Evolutionary conservation across 768 basidiomycete genomes (phyloP), one percentile per base, ranked within the genome.

Genomic region (Polyporus arcularius): DNA sequence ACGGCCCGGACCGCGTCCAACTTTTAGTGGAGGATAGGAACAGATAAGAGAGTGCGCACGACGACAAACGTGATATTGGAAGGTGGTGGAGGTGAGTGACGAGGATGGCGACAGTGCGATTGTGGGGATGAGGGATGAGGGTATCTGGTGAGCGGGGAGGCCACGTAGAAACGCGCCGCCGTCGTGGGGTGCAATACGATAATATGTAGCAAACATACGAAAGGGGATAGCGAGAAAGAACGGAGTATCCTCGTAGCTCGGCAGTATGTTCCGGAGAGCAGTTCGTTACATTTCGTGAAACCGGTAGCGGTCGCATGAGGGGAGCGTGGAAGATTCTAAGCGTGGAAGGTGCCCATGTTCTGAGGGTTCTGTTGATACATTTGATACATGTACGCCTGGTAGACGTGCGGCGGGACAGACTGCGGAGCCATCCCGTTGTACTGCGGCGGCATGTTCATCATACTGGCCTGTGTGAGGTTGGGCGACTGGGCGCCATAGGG

Each of bases 361-460:
- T 84, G 83, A 21, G 86, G 84, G 65, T 83, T 86, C 75, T 89
- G 75, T 71, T 89, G 89, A 75, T 92, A 92, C 72, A 89, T 79
- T 75, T 88, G 87, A 71, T 91, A 91, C 89, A 92, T 87, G 78
- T 92, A 92, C 59, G 86, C 82, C 74, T 89, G 86, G 72, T 92
- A 92, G 63, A 88, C 73, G 68, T 90, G 88, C 63, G 87, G 82
- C 10, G 87, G 80, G 48, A 85, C 76, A 60, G 85, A 82, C 63
- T 86, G 81, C 39, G 78, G 79, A 21, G 81, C 71, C 77, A 87
- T 80, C 55, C 79, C 81, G 62, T 78, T 80, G 72, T 89, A 92
- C 43, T 86, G 71, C n/a, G 82, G 77, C 65, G 88, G 88, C 83
- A 90, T 86, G 59, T 83, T 82, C 58, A 89, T 77, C 65, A 87